Evolutionary conservation across 441 rosid species (phyloP).

Genomic region (Bruguiera hainesii): DNA sequence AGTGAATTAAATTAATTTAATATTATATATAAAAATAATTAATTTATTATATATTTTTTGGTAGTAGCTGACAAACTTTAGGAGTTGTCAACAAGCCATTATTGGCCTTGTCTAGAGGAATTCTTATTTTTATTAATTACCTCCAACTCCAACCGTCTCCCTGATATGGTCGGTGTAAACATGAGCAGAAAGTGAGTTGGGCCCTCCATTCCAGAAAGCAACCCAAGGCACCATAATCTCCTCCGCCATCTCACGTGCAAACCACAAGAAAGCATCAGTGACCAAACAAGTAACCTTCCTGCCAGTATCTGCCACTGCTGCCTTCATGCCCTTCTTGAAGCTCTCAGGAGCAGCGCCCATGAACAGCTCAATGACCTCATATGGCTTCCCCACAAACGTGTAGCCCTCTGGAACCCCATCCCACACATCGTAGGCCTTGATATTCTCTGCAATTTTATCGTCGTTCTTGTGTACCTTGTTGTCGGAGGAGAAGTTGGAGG

Average conservation of each 20-base stretch:
- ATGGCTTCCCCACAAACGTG: conserved; percentile 36
- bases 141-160: conserved; percentile 12
- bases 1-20: no score
- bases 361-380: conserved; percentile 57
- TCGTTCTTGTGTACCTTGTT: neutral
- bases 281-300: conserved; percentile 45
- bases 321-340: conserved; percentile 35
- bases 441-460: conserved; percentile 9
- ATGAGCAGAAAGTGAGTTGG: conserved; percentile 37
- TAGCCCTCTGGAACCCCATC: conserved; percentile 48
- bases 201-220: conserved; percentile 38
- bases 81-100: no score
- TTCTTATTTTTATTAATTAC: conserved; percentile 7
- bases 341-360: conserved; percentile 38
- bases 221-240: conserved; percentile 38
- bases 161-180: conserved; percentile 31
- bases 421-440: conserved; percentile 35
- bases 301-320: conserved; percentile 43
- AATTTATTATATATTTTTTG: no score
- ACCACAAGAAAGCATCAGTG: conserved; percentile 50
- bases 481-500: conserved; percentile 20
- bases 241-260: conserved; percentile 39
- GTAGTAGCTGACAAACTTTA: no score
- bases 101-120: no score
- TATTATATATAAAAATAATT: no score